A percentile compares a stretch with the other conserved stretches of the same genome.
Evolutionary conservation across 106 monocot species (phyloP).

Genomic region (Triglochin maritima): DNA sequence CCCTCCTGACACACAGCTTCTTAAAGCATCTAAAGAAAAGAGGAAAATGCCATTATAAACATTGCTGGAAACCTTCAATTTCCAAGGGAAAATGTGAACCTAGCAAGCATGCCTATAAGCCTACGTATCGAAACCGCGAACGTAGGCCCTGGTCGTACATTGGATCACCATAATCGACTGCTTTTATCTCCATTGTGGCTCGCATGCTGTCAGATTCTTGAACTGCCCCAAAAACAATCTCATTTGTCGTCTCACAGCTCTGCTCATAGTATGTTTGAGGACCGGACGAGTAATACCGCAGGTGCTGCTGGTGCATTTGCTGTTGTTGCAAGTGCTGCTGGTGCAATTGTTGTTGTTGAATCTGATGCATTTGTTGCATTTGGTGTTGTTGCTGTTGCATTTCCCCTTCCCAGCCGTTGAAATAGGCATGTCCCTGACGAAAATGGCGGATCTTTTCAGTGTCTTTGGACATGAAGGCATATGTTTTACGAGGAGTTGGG

Average conservation of each 20-base stretch:
- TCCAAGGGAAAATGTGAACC: not conserved
- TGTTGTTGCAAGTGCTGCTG: conserved; percentile 28
- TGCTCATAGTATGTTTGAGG: conserved; percentile 83
- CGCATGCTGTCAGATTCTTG: conserved; percentile 52
- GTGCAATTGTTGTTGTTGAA: conserved; percentile 36
- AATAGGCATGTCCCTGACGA: conserved; percentile 46
- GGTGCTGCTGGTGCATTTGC: conserved; percentile 38
- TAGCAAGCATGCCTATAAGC: conserved; percentile 40
- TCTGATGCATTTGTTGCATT: conserved; percentile 16
- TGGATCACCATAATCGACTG: conserved; percentile 60
- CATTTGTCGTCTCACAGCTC: conserved; percentile 74
- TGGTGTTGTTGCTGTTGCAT: conserved; percentile 20
- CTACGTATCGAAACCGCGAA: conserved; percentile 33
- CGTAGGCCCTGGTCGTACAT: conserved; percentile 60
- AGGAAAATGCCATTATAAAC: not conserved
- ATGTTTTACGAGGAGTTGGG: conserved; percentile 69
- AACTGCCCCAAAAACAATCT: conserved; percentile 95
- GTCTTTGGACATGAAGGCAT: conserved; percentile 90
- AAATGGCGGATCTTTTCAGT: conserved; percentile 72
- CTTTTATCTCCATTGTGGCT: conserved; percentile 57
- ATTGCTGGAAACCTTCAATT: not conserved
- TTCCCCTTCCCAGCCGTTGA: conserved; percentile 46
- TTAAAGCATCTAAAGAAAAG: no score
- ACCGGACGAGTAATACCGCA: conserved; percentile 62
- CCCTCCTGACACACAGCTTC: no score